Evolutionary conservation across 257 asterid genomes (phyloP).

Genomic region (Solanum lignicaule): DNA sequence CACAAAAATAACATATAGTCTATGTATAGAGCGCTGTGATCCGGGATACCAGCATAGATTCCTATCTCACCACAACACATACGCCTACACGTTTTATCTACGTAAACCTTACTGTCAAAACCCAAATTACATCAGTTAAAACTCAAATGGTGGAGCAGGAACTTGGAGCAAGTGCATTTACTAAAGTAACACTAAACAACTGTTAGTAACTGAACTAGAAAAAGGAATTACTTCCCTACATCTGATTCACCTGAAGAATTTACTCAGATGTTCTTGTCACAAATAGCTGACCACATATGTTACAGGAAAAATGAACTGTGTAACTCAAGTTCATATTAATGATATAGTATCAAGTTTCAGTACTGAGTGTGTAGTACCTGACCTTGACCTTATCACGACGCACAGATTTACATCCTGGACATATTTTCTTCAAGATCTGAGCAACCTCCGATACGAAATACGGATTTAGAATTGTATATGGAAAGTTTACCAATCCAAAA

Average conservation of each 20-base stretch:
- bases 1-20: not conserved
- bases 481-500: conserved; percentile 71
- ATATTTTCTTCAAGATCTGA: conserved; percentile 63
- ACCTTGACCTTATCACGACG: conserved; percentile 56
- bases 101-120: not conserved
- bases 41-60: not conserved
- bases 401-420: conserved; percentile 75
- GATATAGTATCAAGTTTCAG: conserved; percentile 5
- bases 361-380: conserved; percentile 32
- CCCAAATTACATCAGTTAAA: not conserved
- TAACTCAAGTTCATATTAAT: not conserved
- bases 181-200: not conserved
- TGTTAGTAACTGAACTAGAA: not conserved
- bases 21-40: not conserved
- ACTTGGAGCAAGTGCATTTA: not conserved
- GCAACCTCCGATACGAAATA: conserved; percentile 70
- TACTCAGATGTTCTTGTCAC: not conserved
- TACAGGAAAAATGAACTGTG: not conserved
- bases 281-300: not conserved
- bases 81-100: not conserved
- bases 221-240: not conserved
- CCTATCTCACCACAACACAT: not conserved
- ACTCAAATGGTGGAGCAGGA: not conserved
- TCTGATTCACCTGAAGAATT: not conserved
- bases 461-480: conserved; percentile 66